phyloP scores from a whole-genome alignment of 1,284 basidiomycete species.

The Bondarzewia mesenterica region DNA sequence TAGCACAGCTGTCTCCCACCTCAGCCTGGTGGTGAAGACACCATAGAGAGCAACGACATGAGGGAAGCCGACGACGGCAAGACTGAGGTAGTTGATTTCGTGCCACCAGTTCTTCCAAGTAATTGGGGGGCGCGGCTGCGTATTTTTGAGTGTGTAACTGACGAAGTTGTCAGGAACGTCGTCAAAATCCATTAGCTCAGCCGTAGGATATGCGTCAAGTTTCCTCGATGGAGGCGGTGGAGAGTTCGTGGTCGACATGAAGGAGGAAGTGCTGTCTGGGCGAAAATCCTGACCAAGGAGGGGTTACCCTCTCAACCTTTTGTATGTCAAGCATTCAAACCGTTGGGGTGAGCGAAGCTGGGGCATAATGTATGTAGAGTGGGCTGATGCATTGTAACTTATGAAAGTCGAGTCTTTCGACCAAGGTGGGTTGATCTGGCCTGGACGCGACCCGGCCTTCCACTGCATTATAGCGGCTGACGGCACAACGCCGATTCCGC shows the following conservation, averaged over 20 bases:
- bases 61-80: conserved; percentile 36
- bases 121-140: conserved; percentile 72
- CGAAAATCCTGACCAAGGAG: no score
- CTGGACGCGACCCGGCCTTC: not conserved
- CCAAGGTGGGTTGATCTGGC: not conserved
- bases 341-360: not conserved
- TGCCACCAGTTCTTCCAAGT: conserved; percentile 55
- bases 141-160: conserved; percentile 70
- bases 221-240: no score
- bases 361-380: no score
- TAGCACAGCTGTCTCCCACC: conserved; percentile 36
- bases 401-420: not conserved
- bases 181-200: no score
- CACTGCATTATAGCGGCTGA: no score
- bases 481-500: no score
- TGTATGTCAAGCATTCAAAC: not conserved
- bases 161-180: conserved; percentile 89
- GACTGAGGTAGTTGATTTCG: conserved; percentile 60
- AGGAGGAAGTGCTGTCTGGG: no score
- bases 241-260: no score
- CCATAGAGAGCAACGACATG: conserved; percentile 45
- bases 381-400: no score
- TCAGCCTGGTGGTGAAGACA: conserved; percentile 31
- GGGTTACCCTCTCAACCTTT: no score
- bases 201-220: no score